Evolutionary conservation across 768 basidiomycete genomes (phyloP), one percentile per base, ranked within the genome.

Genomic region (Mycena belliarum): DNA sequence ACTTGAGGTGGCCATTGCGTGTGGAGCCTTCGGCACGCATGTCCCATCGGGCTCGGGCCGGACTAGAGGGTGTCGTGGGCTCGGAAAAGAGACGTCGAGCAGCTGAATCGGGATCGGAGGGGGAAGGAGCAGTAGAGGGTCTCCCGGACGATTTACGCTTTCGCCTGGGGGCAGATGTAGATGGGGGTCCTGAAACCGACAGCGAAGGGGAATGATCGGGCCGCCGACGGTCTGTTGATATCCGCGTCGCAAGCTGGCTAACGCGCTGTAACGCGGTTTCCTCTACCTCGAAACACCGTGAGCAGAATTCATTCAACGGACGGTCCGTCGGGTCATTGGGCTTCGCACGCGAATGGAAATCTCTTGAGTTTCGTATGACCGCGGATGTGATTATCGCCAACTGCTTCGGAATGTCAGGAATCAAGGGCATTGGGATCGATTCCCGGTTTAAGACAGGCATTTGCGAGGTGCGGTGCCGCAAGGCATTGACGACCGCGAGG

Each of bases 371-470:
- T 33, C 91, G 86, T 35, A 87, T 82, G n/a, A 95, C 80, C 44
- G 87, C 83, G 8, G 90, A 89, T 10, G 86, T 83, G 55, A 95
- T 76, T 51, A 85, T 79, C 16, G 91, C 90, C 33, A 94, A 79
- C 63, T 93, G 87, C 66, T 84, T 84, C 3, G 91, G 86, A 48
- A 91, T 76, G 68, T 95, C 94, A 49, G 93, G 75, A 38, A 89
- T 74, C 65, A 91, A 81, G 4, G 93, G 91, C 35, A 82, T 74
- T 12, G 90, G 89, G 18, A 92, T 82, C 6, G 89, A 78, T 68
- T 94, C 91, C 63, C 82, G 77, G 57, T 84, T 78, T 24, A 94
- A 74, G 16, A 79, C 69, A 6, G 83, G 76, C 70, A 90, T 83
- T 1, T 66, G 76, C 4, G 75, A 71, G 9, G 80, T 79, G 32